phyloP scores from a whole-genome alignment of 257 asterid species.

The Coffea eugenioides region DNA sequence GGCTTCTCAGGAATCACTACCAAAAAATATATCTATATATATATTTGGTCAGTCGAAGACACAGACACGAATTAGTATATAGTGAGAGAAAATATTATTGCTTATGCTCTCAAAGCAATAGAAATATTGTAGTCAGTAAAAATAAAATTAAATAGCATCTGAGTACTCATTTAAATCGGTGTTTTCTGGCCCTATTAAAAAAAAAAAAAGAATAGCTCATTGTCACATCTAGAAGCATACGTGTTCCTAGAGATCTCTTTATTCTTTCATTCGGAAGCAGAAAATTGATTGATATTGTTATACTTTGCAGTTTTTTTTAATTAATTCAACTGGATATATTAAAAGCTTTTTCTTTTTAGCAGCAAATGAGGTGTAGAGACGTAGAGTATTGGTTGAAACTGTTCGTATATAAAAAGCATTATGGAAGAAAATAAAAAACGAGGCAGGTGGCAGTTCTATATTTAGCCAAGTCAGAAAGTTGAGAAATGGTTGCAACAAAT shows the following conservation, averaged over 20 bases:
- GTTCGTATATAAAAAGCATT: neutral
- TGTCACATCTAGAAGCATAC: neutral
- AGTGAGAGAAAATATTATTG: neutral
- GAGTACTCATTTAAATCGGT: no score
- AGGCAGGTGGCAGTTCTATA: neutral
- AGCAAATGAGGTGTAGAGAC: neutral
- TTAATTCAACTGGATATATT: neutral
- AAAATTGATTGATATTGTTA: no score
- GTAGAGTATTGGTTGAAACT: neutral
- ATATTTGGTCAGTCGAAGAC: neutral
- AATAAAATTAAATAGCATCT: no score
- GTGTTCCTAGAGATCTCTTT: neutral
- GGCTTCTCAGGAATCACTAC: neutral
- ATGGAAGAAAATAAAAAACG: neutral
- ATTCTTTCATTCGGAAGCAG: no score
- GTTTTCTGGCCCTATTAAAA: no score
- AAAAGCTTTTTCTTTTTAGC: neutral
- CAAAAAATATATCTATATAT: neutral
- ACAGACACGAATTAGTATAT: neutral
- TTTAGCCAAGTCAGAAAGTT: neutral
- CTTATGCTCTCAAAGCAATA: neutral
- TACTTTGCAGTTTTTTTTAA: neutral
- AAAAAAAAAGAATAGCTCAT: neutral
- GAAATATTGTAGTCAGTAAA: neutral
- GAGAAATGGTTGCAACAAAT: slow-evolving; percentile 1